phyloP scores from a whole-genome alignment of 305 asterid genomes.

The Plantago coronopus region DNA sequence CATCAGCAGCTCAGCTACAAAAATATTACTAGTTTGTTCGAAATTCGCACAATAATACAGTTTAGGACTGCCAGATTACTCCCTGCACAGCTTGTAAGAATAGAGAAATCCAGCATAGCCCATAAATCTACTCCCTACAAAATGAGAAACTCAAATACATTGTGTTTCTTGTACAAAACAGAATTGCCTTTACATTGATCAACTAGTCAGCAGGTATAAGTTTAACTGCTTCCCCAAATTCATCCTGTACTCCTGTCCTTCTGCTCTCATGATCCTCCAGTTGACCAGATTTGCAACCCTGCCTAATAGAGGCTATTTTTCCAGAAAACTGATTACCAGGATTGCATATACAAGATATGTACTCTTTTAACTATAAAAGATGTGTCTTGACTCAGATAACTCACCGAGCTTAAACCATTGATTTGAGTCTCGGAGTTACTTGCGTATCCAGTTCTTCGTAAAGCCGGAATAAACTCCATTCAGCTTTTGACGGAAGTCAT shows the following conservation, averaged over 20 bases:
- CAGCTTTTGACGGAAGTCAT: constrained; percentile 53
- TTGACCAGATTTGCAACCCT: constrained; percentile 43
- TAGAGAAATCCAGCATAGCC: too few relatives aligned
- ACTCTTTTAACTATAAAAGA: not conserved
- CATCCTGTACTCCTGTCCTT: too few relatives aligned
- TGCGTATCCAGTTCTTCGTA: constrained; percentile 45
- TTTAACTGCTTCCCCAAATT: too few relatives aligned
- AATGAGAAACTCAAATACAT: not conserved
- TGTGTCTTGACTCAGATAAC: not conserved
- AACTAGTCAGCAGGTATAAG: not conserved
- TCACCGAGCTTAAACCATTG: not conserved
- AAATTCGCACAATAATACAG: too few relatives aligned
- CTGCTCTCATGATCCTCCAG: too few relatives aligned
- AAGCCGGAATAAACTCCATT: constrained; percentile 49
- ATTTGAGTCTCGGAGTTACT: not conserved
- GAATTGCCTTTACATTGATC: not conserved
- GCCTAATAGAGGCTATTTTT: constrained; percentile 32
- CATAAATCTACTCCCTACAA: not conserved
- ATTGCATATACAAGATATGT: too few relatives aligned
- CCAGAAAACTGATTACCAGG: too few relatives aligned
- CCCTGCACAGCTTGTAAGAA: too few relatives aligned
- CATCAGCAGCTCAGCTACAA: too few relatives aligned
- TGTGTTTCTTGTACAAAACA: not conserved
- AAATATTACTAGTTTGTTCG: too few relatives aligned
- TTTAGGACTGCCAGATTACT: too few relatives aligned